Base-by-base conservation (phyloP, 2,329 filamentous ascomycete genomes). In the Didymella keratinophila region DNA sequence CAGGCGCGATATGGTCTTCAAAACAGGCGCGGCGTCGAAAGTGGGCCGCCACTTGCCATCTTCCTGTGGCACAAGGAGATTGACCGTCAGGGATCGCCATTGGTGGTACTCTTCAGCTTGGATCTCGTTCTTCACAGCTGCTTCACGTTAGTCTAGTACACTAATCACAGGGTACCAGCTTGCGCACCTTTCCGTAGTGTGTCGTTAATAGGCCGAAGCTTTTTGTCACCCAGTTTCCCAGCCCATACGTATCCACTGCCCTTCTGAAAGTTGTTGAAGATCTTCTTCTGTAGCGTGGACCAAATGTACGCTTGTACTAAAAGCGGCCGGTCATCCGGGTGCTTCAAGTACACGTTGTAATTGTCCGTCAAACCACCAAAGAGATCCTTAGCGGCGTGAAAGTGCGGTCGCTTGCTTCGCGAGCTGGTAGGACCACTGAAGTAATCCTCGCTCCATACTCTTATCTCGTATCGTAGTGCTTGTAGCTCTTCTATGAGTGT, bases 211-310 rank as follows among this genome's bases (percentile, higher is more conserved):
- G 71, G 68, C 2, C 74, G 71, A 9, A 77, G 62, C 25, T 75
- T 74, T 47, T 70, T 67, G 59, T 77, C 74, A 21, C 74, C 74
- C n/a, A 76, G 63, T 49, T 72, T 75, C 28, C 73, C 74, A 1
- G 74, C 74, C 74, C 74, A 77, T 10, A 76, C 63, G 52, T 77
- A 77, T 30, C 74, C 74, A 52, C 71, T 72, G 20, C 74, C 74
- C 39, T 73, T 74, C 34, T 69, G 57, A 50, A 73, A 69, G 25
- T 69, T 75, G 64, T 67, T 75, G 63, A 77, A 77, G 39, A 77
- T 71, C 41, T 72, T 72, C n/a, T 71, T 67, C 34, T 76, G 74
- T n/a, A 77, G 55, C 41, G 64, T 71, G 37, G 66, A 72, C 74
- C 74, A 77, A 2, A 77, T 48, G 49, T 71, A 76, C 4, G 72